Evolutionary conservation across 306 rosid genomes (phyloP), one percentile per base, ranked within the genome.

Genomic region (Rosa persica): DNA sequence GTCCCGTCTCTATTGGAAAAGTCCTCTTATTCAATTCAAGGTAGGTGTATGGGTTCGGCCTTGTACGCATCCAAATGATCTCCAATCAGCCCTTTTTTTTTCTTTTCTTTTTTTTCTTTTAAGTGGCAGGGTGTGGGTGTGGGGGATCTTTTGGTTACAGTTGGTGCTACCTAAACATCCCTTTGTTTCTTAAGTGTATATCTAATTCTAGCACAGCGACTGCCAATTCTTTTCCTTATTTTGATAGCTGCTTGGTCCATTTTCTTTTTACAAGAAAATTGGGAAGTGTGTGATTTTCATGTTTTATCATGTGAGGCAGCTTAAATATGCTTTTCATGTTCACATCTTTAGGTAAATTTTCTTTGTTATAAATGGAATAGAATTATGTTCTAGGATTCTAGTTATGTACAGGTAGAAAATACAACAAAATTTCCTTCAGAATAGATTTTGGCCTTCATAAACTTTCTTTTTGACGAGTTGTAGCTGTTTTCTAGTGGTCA

Each of bases 1-100:
- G 70, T 55, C 72, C 78, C 52, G 11, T 44, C 88, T 94, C 79
- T 91, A 55, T 84, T 91, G 98, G 97, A 93, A 74, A 84, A 88
- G 70, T 68, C 49, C 64, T 75, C 60, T 91, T 74, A 91, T 88
- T 83, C 83, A 38, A 46, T 82, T 95, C 78, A 93, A 93, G 99
- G 99, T 93, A 85, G 25, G 78, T 74, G 25, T 60, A 55, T 73
- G 48, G 47, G 19, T 43, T 55, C 11, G 5, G 52, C 68, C 13
- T 8, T 57, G 43, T 57, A 1, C 16, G 57, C 0, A 75, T 75
- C 69, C 78, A 58, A 25, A 42, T 23, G 9, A 74, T 15, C 42
- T 47, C 12, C 36, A 3, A 9, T 58, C 51, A 74, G n/a, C 36
- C 22, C 13, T 40, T 20, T 5, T 57, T 46, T 6, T n/a, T 58